phyloP scores from a whole-genome alignment of 768 basidiomycete genomes.

The Hygrophoropsis aurantiaca region DNA sequence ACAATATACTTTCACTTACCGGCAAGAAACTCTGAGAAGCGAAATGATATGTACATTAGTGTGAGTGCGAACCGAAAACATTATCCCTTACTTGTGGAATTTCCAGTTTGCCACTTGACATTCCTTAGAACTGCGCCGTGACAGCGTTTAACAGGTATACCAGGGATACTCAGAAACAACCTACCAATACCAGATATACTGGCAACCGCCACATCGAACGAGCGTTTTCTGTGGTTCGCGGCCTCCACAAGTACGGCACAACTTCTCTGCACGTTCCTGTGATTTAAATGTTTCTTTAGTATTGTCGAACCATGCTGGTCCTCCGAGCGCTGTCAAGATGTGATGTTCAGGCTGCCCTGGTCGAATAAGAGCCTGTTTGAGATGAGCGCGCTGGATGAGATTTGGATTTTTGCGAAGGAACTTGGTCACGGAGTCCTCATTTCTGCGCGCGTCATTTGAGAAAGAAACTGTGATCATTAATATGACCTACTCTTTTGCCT shows the following conservation, averaged over 20 bases:
- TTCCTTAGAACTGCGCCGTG: constrained; percentile 15
- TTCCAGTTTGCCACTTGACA: constrained; percentile 24
- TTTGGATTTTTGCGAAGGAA: constrained; percentile 21
- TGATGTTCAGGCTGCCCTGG: constrained; percentile 9
- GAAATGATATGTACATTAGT: background rate
- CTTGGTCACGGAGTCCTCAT: constrained; percentile 14
- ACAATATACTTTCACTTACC: background rate
- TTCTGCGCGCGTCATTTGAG: background rate
- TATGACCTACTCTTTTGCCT: constrained; percentile 11
- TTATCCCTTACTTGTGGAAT: constrained; percentile 21
- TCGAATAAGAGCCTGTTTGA: constrained; percentile 1
- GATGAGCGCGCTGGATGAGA: background rate
- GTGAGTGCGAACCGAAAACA: too few species aligned
- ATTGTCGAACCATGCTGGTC: constrained; percentile 16
- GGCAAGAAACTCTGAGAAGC: background rate
- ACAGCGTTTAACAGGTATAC: background rate
- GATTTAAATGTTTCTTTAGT: constrained; percentile 10
- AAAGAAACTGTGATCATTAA: too few species aligned
- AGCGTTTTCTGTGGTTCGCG: constrained; percentile 16
- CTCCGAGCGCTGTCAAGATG: constrained; percentile 16
- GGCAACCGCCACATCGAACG: constrained; percentile 17
- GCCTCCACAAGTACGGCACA: constrained; percentile 14
- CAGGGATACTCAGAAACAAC: background rate
- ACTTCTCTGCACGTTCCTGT: constrained; percentile 13
- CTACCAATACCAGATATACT: constrained; percentile 26